Evolutionary conservation across 1,139 yeast species (phyloP), one percentile per base, ranked within the genome.

Genomic region (Pneumocystis murina): DNA sequence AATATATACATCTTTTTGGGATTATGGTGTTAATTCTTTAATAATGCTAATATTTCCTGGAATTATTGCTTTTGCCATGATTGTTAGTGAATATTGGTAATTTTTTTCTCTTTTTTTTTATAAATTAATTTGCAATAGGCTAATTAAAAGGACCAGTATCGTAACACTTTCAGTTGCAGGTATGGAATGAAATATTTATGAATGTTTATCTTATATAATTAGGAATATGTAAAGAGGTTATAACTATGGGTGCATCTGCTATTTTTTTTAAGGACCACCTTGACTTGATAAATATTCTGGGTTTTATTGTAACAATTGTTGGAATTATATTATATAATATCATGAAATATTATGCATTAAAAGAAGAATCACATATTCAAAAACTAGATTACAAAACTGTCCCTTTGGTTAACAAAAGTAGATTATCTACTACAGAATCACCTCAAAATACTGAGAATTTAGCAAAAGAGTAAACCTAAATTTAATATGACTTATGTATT

Each of bases 141-240:
- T 92, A 17, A 78, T 92, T 62, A 85, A 87, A 64, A 82, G 86
- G 62, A 88, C 97, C 0, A 88, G 88, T 65, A 92, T 94, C 16
- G 79, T 90, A 55, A 91, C 98, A 0, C 76, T 92, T 55, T 85
- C 94, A 3, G 83, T 92, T 48, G 96, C 95, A 4, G 55, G 55
- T 48, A 24, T 24, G 2, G 28, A 48, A 24, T 48, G 33, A 12
- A 24, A 48, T 48, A 24, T 48, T 48, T 24, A 10, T 24, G 20
- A 14, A 24, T 14, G 2, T 24, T 12, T 24, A 12, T 48, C 28
- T 48, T 24, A 48, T 48, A 24, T 48, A 12, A 8, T 48, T 48
- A 0, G 98, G 98, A 1, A 87, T 92, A 40, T 87, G 91, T 71
- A 92, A 92, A 73, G 98, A 92, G 73, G 78, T 92, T 8, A 77